phyloP scores from a whole-genome alignment of 257 asterid species.

The Solanum paucissectum region DNA sequence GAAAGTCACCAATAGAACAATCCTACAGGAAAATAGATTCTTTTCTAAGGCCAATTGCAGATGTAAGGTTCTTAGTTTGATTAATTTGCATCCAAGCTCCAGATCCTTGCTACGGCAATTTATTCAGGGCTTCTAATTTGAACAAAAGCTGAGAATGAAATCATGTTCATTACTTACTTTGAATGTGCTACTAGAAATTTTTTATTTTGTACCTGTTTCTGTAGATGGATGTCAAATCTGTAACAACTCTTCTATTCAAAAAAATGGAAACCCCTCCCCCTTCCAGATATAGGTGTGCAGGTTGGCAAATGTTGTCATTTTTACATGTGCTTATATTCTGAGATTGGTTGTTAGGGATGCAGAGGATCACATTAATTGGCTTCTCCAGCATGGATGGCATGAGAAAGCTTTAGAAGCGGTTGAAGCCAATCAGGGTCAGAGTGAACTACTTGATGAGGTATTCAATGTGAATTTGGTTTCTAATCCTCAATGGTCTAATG shows the following conservation, averaged over 20 bases:
- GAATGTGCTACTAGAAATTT: neutral
- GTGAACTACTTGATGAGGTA: conserved; percentile 98
- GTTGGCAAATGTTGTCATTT: neutral
- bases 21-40: neutral
- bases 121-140: neutral
- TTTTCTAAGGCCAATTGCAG: neutral
- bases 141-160: neutral
- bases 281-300: neutral
- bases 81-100: neutral
- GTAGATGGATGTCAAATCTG: neutral
- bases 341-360: conserved; percentile 62
- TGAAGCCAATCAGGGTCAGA: conserved; percentile 92
- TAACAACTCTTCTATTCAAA: neutral
- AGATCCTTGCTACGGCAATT: neutral
- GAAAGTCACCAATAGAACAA: neutral
- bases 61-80: neutral
- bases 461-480: neutral
- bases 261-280: neutral
- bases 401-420: conserved; percentile 97
- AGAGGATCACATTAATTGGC: conserved; percentile 99
- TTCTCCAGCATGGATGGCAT: conserved; percentile 89
- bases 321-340: conserved; percentile 1
- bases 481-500: neutral
- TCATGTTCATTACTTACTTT: neutral
- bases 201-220: neutral